These are phyloP conservation scores for Nannochloropsis granulata DNA, from an alignment of 108 stramenopile species.

Conservation along the genomic window DNA sequence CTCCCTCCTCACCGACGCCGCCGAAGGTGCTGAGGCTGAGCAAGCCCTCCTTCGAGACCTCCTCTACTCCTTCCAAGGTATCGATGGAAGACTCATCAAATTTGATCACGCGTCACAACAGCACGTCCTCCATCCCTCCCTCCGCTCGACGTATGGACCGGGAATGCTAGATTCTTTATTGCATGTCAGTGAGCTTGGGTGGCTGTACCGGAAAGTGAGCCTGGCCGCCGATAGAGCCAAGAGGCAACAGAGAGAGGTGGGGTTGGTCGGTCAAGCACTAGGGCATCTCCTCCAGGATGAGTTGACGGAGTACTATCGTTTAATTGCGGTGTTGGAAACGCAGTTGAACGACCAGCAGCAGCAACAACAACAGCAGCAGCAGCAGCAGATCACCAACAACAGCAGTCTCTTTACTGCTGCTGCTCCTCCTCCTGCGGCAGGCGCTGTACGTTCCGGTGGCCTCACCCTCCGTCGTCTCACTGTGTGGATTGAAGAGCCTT, in stretches of 20 bases:
- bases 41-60: constrained; percentile 10
- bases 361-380: background rate
- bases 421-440: background rate
- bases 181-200: background rate
- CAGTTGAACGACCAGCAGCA: constrained; percentile 13
- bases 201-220: background rate
- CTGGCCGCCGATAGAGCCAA: background rate
- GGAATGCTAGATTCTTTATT: background rate
- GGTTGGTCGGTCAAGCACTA: constrained; percentile 15
- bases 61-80: constrained; percentile 27
- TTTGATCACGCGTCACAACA: constrained; percentile 1
- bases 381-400: background rate
- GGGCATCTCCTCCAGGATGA: constrained; percentile 15
- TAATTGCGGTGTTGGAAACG: constrained; percentile 26
- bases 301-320: constrained; percentile 31
- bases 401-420: background rate
- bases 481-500: constrained; percentile 20
- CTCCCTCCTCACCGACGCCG: background rate
- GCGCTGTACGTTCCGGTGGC: background rate
- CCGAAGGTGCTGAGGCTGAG: constrained; percentile 2
- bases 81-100: constrained; percentile 19
- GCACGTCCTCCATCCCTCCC: constrained; percentile 3
- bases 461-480: constrained; percentile 18
- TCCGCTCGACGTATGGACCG: background rate
- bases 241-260: background rate